Percentiles rank a stretch among this genome's conserved stretches.
Conservation (phyloP, 306 rosid species). For the Quercus cerris region DNA sequence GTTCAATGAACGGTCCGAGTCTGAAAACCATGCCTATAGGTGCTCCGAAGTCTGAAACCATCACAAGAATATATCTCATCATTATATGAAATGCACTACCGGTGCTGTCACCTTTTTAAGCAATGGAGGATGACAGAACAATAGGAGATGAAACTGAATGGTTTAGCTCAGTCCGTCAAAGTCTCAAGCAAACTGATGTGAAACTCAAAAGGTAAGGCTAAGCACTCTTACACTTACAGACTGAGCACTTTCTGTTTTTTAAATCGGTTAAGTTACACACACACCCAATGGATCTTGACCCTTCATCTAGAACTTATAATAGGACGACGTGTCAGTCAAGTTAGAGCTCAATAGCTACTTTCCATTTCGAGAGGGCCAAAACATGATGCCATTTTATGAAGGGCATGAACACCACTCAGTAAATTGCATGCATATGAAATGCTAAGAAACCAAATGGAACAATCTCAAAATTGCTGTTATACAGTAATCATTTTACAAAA, state of each 20-base stretch:
- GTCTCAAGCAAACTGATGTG: not conserved
- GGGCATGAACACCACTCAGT: not conserved
- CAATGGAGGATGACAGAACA: not conserved
- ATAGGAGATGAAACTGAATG: not conserved
- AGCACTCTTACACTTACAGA: not conserved
- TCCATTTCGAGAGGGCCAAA: too few species aligned
- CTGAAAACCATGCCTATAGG: too few species aligned
- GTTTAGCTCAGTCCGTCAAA: not conserved
- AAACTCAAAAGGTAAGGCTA: not conserved
- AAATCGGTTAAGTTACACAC: too few species aligned
- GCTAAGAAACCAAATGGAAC: not conserved
- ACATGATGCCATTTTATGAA: too few species aligned
- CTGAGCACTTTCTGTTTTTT: not conserved
- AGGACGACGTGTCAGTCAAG: too few species aligned
- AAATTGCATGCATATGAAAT: not conserved
- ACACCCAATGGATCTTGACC: too few species aligned
- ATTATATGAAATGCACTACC: not conserved
- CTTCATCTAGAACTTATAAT: too few species aligned
- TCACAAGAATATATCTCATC: not conserved
- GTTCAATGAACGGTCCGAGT: too few species aligned
- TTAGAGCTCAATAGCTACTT: too few species aligned
- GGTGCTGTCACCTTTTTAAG: not conserved
- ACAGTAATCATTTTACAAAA: not conserved
- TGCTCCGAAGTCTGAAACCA: not conserved
- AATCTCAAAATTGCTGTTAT: not conserved